phyloP scores from a whole-genome alignment of 2,329 filamentous ascomycete genomes.

The Colletotrichum spinosum region DNA sequence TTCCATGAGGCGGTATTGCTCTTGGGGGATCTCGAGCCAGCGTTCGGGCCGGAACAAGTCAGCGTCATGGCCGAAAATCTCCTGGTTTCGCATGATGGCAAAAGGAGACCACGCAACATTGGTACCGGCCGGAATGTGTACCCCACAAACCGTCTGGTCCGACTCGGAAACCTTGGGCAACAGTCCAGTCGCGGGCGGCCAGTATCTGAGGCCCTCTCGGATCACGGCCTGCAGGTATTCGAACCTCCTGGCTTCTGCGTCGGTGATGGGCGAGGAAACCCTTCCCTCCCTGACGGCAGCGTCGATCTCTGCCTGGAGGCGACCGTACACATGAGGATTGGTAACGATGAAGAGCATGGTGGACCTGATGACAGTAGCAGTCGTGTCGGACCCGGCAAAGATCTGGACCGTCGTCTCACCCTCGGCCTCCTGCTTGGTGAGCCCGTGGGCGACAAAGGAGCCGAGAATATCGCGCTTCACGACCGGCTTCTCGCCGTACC shows the following conservation, averaged over 20 bases:
- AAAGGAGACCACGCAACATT: constrained; percentile 48
- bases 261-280: constrained; percentile 45
- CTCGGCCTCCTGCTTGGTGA: constrained; percentile 49
- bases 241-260: constrained; percentile 49
- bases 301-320: constrained; percentile 58
- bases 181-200: constrained; percentile 49
- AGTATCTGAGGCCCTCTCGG: constrained; percentile 57
- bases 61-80: constrained; percentile 50
- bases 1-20: constrained; percentile 49
- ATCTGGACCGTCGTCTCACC: constrained; percentile 53
- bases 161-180: constrained; percentile 51
- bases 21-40: constrained; percentile 49
- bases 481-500: constrained; percentile 43
- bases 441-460: constrained; percentile 50
- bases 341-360: constrained; percentile 65
- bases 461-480: constrained; percentile 50
- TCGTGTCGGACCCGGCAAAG: constrained; percentile 68
- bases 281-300: constrained; percentile 41
- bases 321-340: constrained; percentile 57
- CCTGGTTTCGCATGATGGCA: constrained; percentile 46
- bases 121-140: constrained; percentile 46
- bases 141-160: constrained; percentile 49
- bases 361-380: constrained; percentile 64
- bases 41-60: constrained; percentile 49
- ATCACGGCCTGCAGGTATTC: constrained; percentile 62